Evolutionary conservation across 202 grass and related monocot species (phyloP).

Genomic region (Carex arenaria): DNA sequence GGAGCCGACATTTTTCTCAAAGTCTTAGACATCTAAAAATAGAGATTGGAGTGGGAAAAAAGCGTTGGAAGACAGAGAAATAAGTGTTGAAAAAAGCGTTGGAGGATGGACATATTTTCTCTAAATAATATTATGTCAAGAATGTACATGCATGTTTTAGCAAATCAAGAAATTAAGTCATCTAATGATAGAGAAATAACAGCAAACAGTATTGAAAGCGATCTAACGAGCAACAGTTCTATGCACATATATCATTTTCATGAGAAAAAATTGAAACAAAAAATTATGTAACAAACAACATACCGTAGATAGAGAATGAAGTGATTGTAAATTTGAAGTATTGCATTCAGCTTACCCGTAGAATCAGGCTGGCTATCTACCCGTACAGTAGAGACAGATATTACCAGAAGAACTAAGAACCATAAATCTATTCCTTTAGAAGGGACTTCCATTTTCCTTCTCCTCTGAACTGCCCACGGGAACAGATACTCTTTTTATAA

Average conservation of each 20-base stretch:
- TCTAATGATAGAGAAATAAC: too few species aligned
- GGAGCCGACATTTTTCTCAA: too few species aligned
- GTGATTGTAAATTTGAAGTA: not conserved
- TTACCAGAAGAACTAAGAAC: not conserved
- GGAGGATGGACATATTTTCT: too few species aligned
- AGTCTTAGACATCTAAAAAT: too few species aligned
- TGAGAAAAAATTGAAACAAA: not conserved
- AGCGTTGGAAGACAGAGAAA: too few species aligned
- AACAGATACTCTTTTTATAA: not conserved
- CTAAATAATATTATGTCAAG: not conserved
- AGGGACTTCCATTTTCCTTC: not conserved
- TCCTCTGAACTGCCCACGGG: not conserved
- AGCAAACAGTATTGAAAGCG: too few species aligned
- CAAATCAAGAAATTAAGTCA: not conserved
- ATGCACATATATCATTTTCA: slow-evolving; percentile 30
- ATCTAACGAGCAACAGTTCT: too few species aligned
- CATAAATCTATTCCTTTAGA: not conserved
- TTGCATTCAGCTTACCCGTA: not conserved
- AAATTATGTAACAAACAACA: not conserved
- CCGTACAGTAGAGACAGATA: not conserved
- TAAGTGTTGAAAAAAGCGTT: too few species aligned
- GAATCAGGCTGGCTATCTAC: not conserved
- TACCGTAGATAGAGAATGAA: not conserved
- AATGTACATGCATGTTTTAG: not conserved
- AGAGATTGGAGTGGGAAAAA: too few species aligned